Percentiles rank a stretch among this genome's conserved stretches.
Conservation (phyloP, 2,329 filamentous ascomycete genomes). For the Didymosphaeria variabile region DNA sequence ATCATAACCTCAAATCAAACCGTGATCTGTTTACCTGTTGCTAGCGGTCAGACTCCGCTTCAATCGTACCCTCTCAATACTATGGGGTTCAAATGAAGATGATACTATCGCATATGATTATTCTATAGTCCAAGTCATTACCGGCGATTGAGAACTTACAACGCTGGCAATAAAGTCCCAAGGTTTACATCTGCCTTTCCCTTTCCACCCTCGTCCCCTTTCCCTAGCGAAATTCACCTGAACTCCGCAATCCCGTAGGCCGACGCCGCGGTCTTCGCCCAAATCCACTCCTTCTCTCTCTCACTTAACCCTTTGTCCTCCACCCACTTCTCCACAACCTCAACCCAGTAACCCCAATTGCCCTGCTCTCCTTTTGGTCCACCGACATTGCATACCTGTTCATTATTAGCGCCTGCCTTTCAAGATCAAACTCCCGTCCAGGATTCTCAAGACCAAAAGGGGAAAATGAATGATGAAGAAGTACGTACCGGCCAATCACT, state of each 20-base stretch:
- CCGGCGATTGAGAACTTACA: too few species aligned
- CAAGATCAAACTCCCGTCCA: not conserved
- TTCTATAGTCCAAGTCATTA: too few species aligned
- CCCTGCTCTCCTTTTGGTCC: conserved; percentile 60
- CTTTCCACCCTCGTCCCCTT: not conserved
- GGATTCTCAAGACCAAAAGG: not conserved
- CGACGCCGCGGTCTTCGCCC: conserved; percentile 74
- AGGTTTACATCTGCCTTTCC: too few species aligned
- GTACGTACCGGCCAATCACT: conserved; percentile 84
- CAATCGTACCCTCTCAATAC: too few species aligned
- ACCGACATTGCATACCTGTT: conserved; percentile 62
- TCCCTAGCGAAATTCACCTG: not conserved
- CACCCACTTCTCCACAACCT: conserved; percentile 73
- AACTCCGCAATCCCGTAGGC: conserved; percentile 65
- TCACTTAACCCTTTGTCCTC: conserved; percentile 60
- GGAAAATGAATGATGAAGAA: conserved; percentile 14
- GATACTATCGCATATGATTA: too few species aligned
- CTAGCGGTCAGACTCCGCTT: too few species aligned
- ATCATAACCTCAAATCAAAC: too few species aligned
- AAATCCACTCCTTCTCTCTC: conserved; percentile 72
- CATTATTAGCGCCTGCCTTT: too few species aligned
- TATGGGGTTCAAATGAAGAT: too few species aligned
- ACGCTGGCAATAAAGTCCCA: too few species aligned
- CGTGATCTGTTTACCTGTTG: too few species aligned
- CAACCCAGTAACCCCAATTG: conserved; percentile 80